A percentile compares a stretch with the other conserved stretches of the same genome.
phyloP scores from a whole-genome alignment of 1,139 yeast genomes.

The Yamadazyma spencermartinsiae region DNA sequence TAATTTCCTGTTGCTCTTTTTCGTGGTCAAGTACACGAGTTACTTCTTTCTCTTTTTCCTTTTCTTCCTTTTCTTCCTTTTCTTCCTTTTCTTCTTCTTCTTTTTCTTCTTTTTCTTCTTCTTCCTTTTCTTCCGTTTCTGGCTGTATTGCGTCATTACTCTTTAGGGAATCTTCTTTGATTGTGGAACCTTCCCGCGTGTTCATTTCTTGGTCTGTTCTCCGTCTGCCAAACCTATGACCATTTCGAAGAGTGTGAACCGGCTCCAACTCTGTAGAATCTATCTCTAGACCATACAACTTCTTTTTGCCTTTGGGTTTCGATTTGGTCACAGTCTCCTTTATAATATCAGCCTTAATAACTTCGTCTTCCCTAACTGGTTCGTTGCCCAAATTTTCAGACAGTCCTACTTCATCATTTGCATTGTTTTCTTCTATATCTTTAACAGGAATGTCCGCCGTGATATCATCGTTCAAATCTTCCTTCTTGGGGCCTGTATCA shows the following conservation, averaged over 20 bases:
- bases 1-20: no score
- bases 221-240: slow-evolving; percentile 19
- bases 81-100: slow-evolving; percentile 1
- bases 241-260: slow-evolving; percentile 23
- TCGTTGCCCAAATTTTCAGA: no score
- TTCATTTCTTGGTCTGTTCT: slow-evolving; percentile 1
- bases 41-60: not conserved
- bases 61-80: not conserved
- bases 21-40: no score
- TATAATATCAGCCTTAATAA: no score
- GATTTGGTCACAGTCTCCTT: slow-evolving; percentile 3
- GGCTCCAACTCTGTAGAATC: slow-evolving; percentile 21
- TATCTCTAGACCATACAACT: slow-evolving; percentile 24
- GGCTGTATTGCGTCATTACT: no score
- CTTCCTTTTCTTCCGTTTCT: not conserved
- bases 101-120: slow-evolving; percentile 1
- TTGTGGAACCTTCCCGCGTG: no score
- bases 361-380: no score
- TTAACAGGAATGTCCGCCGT: slow-evolving; percentile 1
- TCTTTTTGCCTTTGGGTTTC: slow-evolving; percentile 8
- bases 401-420: not conserved
- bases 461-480: slow-evolving; percentile 1
- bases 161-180: no score
- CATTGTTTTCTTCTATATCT: slow-evolving; percentile 6
- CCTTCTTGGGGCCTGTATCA: not conserved